phyloP scores from a whole-genome alignment of 2,329 filamentous ascomycete species.

The Colletotrichum plurivorum region DNA sequence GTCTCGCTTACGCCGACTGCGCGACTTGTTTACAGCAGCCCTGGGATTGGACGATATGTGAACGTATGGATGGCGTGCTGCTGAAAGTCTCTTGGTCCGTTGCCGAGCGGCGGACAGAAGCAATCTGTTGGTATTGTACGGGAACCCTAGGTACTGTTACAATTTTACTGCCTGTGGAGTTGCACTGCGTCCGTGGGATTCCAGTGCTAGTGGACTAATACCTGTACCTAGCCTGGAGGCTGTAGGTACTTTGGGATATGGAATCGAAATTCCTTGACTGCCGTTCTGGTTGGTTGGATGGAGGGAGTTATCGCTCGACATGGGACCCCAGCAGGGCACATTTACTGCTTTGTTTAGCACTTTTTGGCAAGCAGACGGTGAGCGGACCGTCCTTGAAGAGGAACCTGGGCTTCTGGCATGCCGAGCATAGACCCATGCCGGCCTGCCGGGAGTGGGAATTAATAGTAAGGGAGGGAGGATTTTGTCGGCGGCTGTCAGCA shows the following conservation, averaged over 20 bases:
- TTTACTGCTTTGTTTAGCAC: neutral
- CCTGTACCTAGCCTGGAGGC: too few species aligned
- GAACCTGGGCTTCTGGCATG: constrained; percentile 1
- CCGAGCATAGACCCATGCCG: constrained; percentile 13
- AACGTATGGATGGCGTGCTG: neutral
- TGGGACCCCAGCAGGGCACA: neutral
- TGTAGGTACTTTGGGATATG: too few species aligned
- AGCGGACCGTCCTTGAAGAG: too few species aligned
- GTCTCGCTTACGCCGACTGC: constrained; percentile 8
- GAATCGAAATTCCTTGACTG: too few species aligned
- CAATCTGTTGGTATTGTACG: too few species aligned
- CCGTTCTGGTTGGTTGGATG: too few species aligned
- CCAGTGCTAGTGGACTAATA: too few species aligned
- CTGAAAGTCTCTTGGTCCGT: neutral
- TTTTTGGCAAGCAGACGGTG: neutral
- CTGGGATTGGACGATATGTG: constrained; percentile 8
- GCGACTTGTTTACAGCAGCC: neutral
- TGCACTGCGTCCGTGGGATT: neutral
- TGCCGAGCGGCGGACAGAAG: neutral
- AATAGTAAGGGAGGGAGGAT: neutral
- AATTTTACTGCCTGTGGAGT: neutral
- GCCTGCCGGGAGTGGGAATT: constrained; percentile 1
- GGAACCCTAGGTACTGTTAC: neutral
- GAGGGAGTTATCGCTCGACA: neutral
- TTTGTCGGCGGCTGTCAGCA: neutral